phyloP scores from a whole-genome alignment of 1,284 basidiomycete genomes.

The Cryptococcus depauperatus region DNA sequence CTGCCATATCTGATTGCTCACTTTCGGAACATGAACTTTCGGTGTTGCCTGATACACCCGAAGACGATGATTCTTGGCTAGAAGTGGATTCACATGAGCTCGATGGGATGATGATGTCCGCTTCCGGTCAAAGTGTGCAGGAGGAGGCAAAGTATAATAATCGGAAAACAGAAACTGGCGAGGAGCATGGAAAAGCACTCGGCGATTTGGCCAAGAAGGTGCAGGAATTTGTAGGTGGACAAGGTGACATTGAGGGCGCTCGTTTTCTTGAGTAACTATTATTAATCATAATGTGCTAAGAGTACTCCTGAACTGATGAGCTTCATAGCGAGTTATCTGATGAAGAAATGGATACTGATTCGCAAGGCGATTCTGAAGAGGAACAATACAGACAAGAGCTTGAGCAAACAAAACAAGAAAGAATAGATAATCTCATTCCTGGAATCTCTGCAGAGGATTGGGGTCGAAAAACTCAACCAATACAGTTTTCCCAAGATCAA shows the following conservation, averaged over 20 bases:
- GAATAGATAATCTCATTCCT: slow-evolving; percentile 43
- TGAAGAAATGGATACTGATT: slow-evolving; percentile 41
- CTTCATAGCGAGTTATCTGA: slow-evolving; percentile 45
- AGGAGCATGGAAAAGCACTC: slow-evolving; percentile 61
- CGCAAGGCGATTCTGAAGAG: slow-evolving; percentile 35
- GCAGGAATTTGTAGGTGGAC: slow-evolving; percentile 73
- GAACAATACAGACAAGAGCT: slow-evolving; percentile 23
- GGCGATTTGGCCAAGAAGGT: slow-evolving; percentile 73
- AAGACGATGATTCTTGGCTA: slow-evolving; percentile 41
- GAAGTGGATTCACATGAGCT: slow-evolving; percentile 42
- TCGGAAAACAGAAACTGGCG: slow-evolving; percentile 12
- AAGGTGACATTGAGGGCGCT: slow-evolving; percentile 79
- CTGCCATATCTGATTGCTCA: slow-evolving; percentile 49
- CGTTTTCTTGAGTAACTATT: slow-evolving; percentile 70
- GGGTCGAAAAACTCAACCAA: slow-evolving; percentile 33
- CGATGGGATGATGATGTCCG: slow-evolving; percentile 37
- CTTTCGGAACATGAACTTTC: slow-evolving; percentile 7
- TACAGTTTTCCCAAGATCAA: not conserved
- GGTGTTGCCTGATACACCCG: slow-evolving; percentile 14
- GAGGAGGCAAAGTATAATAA: not conserved
- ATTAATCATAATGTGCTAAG: not conserved
- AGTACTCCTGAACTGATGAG: too few species aligned
- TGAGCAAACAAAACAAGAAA: slow-evolving; percentile 31
- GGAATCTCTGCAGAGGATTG: slow-evolving; percentile 43
- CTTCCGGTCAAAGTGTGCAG: slow-evolving; percentile 18